Base-by-base conservation (phyloP, 23 red algal species). In the Agarophyton chilense region DNA sequence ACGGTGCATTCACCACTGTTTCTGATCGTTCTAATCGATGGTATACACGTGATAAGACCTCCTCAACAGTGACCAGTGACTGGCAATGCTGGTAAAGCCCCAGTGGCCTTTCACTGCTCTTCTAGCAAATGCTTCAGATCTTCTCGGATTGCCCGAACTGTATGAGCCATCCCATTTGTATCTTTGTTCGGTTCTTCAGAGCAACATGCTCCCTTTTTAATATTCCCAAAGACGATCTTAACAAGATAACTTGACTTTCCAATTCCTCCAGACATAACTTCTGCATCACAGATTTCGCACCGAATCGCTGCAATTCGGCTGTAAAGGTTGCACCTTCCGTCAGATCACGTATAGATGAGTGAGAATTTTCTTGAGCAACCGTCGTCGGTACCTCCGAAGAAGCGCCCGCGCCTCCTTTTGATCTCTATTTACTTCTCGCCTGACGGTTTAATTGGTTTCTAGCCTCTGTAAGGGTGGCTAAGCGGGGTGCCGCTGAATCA, bases 401-500 rank as follows among this genome's bases (percentile, higher is more conserved):
- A 4, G 38, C 64, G 10, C 34, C 64, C 10, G 64, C 34, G 3
- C 34, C 38, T 70, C 34, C 34, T 42, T 29, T 70, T 18, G 64
- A 70, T 29, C 64, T 14, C 40, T 29, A 7, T 41, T 6, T n/a
- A n/a, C n/a, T n/a, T n/a, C n/a, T n/a, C n/a, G n/a, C n/a, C n/a
- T n/a, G n/a, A n/a, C n/a, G n/a, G 19, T 70, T 39, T 26, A 70
- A 41, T 7, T 14, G 64, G 28, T 70, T 70, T 29, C 64, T 14
- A 42, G 34, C 64, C 34, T 70, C 34, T 42, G 64, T 70, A 41
- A 33, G 40, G 35, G 64, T 70, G 34, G 64, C 64, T 70, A 70
- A 22, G n/a, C 64, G 64, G 34, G 35, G 34, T 41, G 64, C 38
- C 40, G 1, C 32, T 42, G 64, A 42, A 4, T 14, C 64, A 36